These are phyloP conservation scores for Metschnikowia borealis DNA, from an alignment of 805 yeast genomes.

Conservation along the genomic window DNA sequence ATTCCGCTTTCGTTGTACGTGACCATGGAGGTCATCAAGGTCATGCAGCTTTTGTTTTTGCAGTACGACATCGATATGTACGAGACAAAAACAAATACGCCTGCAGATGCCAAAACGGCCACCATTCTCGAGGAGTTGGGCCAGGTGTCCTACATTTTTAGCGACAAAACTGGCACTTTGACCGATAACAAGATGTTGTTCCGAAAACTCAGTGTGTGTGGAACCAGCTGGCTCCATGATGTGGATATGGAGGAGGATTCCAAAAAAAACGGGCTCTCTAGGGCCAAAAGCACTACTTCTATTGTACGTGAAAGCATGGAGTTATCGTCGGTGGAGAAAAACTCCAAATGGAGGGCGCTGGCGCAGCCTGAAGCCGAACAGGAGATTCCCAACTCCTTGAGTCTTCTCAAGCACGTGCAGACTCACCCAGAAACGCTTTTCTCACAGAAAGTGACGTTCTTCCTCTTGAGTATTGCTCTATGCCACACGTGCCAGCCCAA, in stretches of 20 bases:
- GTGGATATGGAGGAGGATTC: constrained; percentile 33
- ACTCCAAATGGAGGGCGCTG: constrained; percentile 43
- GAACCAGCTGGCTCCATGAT: constrained; percentile 86
- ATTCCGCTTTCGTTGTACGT: constrained; percentile 94
- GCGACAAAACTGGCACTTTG: constrained; percentile 96
- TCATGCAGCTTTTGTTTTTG: constrained; percentile 73
- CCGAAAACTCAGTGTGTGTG: constrained; percentile 81
- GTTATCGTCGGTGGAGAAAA: constrained; percentile 20
- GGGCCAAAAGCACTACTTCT: constrained; percentile 26
- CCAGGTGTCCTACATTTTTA: constrained; percentile 89
- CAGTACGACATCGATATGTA: constrained; percentile 96
- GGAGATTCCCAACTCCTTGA: constrained; percentile 49
- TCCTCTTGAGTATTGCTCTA: constrained; percentile 74
- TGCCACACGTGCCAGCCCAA: constrained; percentile 91
- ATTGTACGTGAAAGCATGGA: constrained; percentile 34
- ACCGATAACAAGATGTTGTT: constrained; percentile 94
- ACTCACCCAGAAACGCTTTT: constrained; percentile 64
- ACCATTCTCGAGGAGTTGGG: constrained; percentile 95
- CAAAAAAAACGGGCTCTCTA: neutral
- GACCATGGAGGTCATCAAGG: constrained; percentile 92
- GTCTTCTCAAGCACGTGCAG: constrained; percentile 68
- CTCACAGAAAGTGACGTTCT: constrained; percentile 71
- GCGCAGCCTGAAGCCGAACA: constrained; percentile 45
- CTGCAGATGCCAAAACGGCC: constrained; percentile 93
- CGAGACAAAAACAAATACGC: constrained; percentile 76